Base-by-base conservation (phyloP, 192 early-diverging fungal species). In the Linnemannia zychae region DNA sequence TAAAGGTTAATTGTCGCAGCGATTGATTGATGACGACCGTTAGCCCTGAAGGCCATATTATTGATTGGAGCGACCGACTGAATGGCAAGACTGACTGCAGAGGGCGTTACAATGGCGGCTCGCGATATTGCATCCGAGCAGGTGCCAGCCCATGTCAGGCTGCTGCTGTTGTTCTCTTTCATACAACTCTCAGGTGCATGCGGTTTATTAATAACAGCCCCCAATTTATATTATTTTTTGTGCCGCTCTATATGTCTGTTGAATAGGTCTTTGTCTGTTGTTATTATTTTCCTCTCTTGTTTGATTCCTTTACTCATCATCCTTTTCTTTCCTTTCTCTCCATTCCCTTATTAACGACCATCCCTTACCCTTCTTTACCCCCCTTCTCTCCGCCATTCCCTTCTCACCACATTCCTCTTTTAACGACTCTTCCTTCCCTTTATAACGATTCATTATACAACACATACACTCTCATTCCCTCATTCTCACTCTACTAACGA, bases 261-360 rank as follows among this genome's bases (percentile, higher is more conserved):
- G 13, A 49, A 60, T 28, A n/a, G 28, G 28, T n/a, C 57, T 33
- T 28, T 31, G 57, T 13, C 57, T 33, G 57, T 63, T 63, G 52
- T 9, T n/a, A 11, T 24, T 20, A 4, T 11, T 57, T 7, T 7
- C 52, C n/a, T n/a, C 52, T 7, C 52, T 53, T n/a, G 52, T n/a
- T n/a, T n/a, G 52, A 57, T n/a, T n/a, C 5, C 31, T 63, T 63
- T 63, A 28, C 28, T 63, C 31, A 63, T 63, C 31, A 63, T 63
- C 31, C 0, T 31, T 63, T 63, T 31, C n/a, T 57, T 28, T 63
- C 31, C 28, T 31, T 11, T 63, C 28, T 13, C 31, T 57, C 31
- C 57, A 63, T 24, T 28, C 57, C 24, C 48, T 49, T 49, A 76
- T 78, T 24, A 53, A 70, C 37, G 67, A 71, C 38, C 76, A 36